Percentiles rank a stretch among this genome's conserved stretches.
phyloP scores from a whole-genome alignment of 192 early-diverging fungal species.

The Coemansia sp. region DNA sequence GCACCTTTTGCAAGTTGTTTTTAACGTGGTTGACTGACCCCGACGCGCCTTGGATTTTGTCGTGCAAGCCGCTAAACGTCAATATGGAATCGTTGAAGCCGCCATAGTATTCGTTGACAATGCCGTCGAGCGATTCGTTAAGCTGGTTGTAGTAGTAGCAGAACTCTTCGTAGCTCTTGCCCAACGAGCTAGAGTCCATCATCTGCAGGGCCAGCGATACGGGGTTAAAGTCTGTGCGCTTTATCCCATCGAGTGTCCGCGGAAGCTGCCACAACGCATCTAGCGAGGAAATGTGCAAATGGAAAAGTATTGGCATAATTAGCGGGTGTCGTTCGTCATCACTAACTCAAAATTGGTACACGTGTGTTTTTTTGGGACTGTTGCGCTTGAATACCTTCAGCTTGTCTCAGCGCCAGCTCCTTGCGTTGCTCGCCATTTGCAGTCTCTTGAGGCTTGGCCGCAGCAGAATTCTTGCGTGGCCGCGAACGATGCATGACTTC shows the following conservation, averaged over 20 bases:
- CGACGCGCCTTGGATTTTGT: slow-evolving; percentile 68
- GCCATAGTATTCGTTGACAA: slow-evolving; percentile 77
- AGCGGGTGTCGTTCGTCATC: neutral
- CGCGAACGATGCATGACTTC: slow-evolving; percentile 27
- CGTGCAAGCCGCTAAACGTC: slow-evolving; percentile 75
- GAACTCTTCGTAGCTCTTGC: slow-evolving; percentile 69
- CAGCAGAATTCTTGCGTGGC: slow-evolving; percentile 12
- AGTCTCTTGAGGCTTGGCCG: slow-evolving; percentile 1
- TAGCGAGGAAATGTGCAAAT: slow-evolving; percentile 17
- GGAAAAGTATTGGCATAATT: neutral
- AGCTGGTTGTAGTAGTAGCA: slow-evolving; percentile 58
- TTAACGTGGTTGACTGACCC: slow-evolving; percentile 65
- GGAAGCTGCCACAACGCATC: slow-evolving; percentile 55
- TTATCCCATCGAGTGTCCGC: slow-evolving; percentile 45
- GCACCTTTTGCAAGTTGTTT: slow-evolving; percentile 63
- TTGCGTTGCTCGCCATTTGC: slow-evolving; percentile 41
- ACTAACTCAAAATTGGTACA: neutral
- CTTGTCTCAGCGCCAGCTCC: slow-evolving; percentile 46
- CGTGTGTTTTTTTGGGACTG: neutral
- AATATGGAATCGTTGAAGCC: slow-evolving; percentile 82
- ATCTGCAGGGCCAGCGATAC: slow-evolving; percentile 70
- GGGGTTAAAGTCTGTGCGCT: slow-evolving; percentile 65
- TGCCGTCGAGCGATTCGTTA: slow-evolving; percentile 67
- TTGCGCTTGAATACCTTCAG: slow-evolving; percentile 36
- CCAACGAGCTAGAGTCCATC: slow-evolving; percentile 73